Evolutionary conservation across 2,329 filamentous ascomycete genomes (phyloP).

Genomic region (Alternaria viburni): DNA sequence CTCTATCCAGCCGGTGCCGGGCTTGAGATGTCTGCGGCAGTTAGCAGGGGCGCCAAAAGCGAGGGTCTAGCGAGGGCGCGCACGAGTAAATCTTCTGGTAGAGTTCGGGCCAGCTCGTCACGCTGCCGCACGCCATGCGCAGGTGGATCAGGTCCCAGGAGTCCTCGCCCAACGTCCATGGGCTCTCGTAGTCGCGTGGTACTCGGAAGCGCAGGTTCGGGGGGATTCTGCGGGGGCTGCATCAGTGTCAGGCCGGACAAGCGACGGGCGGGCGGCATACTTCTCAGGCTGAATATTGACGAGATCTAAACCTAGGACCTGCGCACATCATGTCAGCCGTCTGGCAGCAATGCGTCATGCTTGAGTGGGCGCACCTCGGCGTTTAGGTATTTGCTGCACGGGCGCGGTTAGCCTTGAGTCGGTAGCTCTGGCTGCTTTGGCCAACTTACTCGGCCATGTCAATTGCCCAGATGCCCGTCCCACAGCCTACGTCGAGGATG

Average conservation of each 20-base stretch:
- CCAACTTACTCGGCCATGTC: slow-evolving; percentile 76
- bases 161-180: slow-evolving; percentile 71
- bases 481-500: slow-evolving; percentile 75
- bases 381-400: slow-evolving; percentile 58
- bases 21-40: slow-evolving; percentile 72
- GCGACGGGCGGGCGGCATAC: slow-evolving; percentile 53
- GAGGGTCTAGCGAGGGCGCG: slow-evolving; percentile 32
- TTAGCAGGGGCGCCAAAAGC: slow-evolving; percentile 25
- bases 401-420: slow-evolving; percentile 35
- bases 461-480: slow-evolving; percentile 90
- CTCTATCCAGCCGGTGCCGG: slow-evolving; percentile 77
- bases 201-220: slow-evolving; percentile 70
- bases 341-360: slow-evolving; percentile 20
- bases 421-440: slow-evolving; percentile 19
- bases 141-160: slow-evolving; percentile 86
- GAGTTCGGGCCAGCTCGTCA: slow-evolving; percentile 75
- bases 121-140: slow-evolving; percentile 78
- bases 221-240: slow-evolving; percentile 65
- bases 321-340: slow-evolving; percentile 33
- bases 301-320: slow-evolving; percentile 67
- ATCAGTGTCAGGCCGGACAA: slow-evolving; percentile 45
- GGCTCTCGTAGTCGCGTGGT: slow-evolving; percentile 77
- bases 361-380: slow-evolving; percentile 54
- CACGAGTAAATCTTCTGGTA: slow-evolving; percentile 75
- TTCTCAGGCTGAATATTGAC: slow-evolving; percentile 65